These are phyloP conservation scores for Pseudisothecium myosuroides DNA, from an alignment of 225 moss, liverwort and hornwort species.

Conservation along the genomic window DNA sequence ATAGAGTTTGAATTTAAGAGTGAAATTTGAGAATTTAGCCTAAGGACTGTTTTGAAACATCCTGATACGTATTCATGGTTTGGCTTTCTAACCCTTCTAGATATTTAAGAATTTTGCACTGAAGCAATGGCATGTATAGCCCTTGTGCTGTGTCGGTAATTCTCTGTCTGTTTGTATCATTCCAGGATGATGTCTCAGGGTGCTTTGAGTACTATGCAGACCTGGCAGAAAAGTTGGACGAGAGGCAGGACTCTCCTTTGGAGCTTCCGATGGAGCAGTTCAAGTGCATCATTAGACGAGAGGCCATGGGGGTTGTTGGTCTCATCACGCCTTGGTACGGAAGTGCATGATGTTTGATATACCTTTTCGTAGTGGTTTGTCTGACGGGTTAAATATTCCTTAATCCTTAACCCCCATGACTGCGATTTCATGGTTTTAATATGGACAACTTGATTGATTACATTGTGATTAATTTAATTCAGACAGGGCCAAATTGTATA, in stretches of 20 bases:
- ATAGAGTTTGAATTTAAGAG: not conserved
- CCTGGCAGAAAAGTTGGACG: slow-evolving; percentile 87
- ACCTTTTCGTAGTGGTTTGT: not conserved
- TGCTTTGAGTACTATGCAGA: slow-evolving; percentile 98
- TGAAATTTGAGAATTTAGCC: not conserved
- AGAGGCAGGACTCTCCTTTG: slow-evolving; percentile 53
- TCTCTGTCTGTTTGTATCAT: not conserved
- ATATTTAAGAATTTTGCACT: not conserved
- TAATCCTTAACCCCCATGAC: not conserved
- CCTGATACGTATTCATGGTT: not conserved
- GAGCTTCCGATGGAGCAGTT: slow-evolving; percentile 95
- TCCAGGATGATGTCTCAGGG: slow-evolving; percentile 92
- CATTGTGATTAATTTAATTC: not conserved
- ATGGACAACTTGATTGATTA: not conserved
- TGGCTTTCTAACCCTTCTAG: not conserved
- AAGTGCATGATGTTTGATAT: not conserved
- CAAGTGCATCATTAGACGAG: slow-evolving; percentile 62
- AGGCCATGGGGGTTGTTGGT: slow-evolving; percentile 78
- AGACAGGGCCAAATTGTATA: not conserved
- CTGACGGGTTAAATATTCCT: not conserved
- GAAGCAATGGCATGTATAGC: not conserved
- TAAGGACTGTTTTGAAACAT: not conserved
- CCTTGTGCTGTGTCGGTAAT: not conserved
- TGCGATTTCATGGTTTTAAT: not conserved
- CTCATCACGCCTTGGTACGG: slow-evolving; percentile 90